Evolutionary conservation across 106 monocot species (phyloP).

Genomic region (Phalaenopsis aphrodite): DNA sequence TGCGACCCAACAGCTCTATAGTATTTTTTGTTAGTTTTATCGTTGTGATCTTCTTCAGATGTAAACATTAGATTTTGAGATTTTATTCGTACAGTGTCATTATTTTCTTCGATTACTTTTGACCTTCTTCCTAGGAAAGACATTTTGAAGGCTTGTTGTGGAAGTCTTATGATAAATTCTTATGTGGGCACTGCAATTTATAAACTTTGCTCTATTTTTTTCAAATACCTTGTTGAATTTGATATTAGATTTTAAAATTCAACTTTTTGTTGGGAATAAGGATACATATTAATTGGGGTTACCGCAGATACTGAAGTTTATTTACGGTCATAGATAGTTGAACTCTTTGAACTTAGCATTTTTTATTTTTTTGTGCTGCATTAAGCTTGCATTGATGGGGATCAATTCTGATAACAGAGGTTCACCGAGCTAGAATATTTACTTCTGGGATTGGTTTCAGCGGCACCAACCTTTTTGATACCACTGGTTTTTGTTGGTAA

Average conservation of each 20-base stretch:
- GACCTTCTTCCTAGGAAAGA: background rate
- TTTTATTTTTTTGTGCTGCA: background rate
- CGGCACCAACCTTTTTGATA: constrained; percentile 61
- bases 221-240: background rate
- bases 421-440: constrained; percentile 91
- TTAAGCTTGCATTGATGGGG: background rate
- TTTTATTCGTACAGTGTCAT: background rate
- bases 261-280: background rate
- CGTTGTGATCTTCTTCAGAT: background rate
- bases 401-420: constrained; percentile 35
- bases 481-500: constrained; percentile 81
- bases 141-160: background rate
- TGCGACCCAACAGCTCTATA: no score
- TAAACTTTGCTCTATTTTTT: background rate
- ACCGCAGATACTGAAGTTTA: background rate
- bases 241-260: background rate
- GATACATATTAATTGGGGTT: background rate
- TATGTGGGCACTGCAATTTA: background rate
- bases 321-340: background rate
- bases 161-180: background rate
- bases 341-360: background rate
- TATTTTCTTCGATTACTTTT: no score
- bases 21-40: no score
- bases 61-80: background rate
- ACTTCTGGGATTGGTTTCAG: constrained; percentile 72